Conservation (phyloP, 2,329 filamentous ascomycete genomes). For the Fusarium sp. region DNA sequence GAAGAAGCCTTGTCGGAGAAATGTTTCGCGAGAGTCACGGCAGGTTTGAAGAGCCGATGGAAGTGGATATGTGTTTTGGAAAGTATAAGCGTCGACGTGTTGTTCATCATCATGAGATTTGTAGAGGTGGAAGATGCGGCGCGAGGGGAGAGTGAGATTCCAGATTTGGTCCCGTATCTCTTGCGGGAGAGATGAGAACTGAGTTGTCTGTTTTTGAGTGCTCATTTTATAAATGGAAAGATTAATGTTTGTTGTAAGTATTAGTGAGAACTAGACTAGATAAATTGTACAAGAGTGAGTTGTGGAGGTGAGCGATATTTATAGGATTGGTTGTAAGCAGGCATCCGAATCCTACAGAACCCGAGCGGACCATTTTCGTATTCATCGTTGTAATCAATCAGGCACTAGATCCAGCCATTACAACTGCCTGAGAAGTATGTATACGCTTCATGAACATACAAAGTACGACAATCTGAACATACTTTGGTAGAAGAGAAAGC, state of each 20-base stretch:
- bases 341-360: not conserved
- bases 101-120: constrained; percentile 5
- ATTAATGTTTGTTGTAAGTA: not conserved
- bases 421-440: too few species aligned
- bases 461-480: too few species aligned
- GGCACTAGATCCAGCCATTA: too few species aligned
- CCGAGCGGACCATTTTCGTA: constrained; percentile 5
- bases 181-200: constrained; percentile 26
- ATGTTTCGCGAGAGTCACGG: constrained; percentile 44
- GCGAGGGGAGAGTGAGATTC: constrained; percentile 43
- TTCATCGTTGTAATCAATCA: too few species aligned
- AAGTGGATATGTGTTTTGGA: constrained; percentile 38
- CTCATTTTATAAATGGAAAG: not conserved
- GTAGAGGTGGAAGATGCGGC: constrained; percentile 48
- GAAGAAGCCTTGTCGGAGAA: constrained; percentile 44
- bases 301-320: not conserved
- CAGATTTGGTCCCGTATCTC: constrained; percentile 49
- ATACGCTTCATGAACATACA: too few species aligned
- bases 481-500: too few species aligned
- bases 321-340: not conserved
- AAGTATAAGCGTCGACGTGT: not conserved
- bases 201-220: not conserved
- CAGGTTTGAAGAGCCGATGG: constrained; percentile 40
- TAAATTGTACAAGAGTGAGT: too few species aligned
- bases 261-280: too few species aligned